Evolutionary conservation across 2,329 filamentous ascomycete genomes (phyloP).

Genomic region (Metarhizium humberi): DNA sequence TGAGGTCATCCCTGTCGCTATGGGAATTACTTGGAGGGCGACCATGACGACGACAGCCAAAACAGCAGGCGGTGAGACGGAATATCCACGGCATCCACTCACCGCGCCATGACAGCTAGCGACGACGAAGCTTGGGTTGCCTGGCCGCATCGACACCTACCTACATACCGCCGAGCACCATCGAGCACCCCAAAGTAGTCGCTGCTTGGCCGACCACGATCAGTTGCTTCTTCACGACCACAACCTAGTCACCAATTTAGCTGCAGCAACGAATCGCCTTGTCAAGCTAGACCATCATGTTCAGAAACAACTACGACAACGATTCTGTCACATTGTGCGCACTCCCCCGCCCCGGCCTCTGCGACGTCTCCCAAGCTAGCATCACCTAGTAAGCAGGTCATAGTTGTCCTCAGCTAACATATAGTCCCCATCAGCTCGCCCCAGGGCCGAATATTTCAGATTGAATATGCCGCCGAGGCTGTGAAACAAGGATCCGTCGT

Average conservation of each 20-base stretch:
- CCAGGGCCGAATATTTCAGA: constrained; percentile 98
- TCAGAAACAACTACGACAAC: constrained; percentile 99
- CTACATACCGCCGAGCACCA: neutral
- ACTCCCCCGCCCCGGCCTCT: constrained; percentile 8
- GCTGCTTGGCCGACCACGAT: constrained; percentile 5
- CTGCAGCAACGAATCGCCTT: constrained; percentile 4
- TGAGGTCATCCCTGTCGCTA: no score
- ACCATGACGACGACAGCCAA: neutral
- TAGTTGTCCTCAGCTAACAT: constrained; percentile 14
- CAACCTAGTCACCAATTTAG: constrained; percentile 3
- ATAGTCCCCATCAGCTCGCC: constrained; percentile 62
- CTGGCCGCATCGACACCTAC: constrained; percentile 6
- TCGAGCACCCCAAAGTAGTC: constrained; percentile 6
- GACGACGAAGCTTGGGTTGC: constrained; percentile 16
- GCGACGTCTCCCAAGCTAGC: neutral
- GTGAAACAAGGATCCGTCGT: constrained; percentile 99
- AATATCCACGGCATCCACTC: constrained; percentile 4
- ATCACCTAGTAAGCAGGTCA: neutral
- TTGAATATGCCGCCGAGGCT: constrained; percentile 97
- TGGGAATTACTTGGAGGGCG: no score
- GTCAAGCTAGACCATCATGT: constrained; percentile 55
- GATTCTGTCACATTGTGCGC: constrained; percentile 97
- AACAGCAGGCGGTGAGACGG: constrained; percentile 12
- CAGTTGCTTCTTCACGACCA: constrained; percentile 5
- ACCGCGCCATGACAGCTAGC: constrained; percentile 5